Conservation (phyloP, 83 land plant species). For the Picea abies region DNA sequence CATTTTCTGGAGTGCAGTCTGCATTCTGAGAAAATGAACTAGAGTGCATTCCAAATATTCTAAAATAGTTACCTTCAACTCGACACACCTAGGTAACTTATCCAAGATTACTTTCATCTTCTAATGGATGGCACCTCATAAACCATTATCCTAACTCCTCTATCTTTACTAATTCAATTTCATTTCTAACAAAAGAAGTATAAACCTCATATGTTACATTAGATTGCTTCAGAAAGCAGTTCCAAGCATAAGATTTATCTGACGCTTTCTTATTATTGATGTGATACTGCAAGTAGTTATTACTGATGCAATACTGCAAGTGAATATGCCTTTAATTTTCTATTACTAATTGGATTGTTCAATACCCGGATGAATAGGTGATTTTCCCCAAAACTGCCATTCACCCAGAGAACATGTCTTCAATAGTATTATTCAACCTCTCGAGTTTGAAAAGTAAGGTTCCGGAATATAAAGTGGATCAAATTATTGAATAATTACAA, state of each 20-base stretch:
- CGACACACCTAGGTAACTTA: neutral
- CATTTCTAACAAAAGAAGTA: neutral
- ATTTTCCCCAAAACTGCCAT: neutral
- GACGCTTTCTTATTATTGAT: neutral
- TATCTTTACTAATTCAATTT: constrained; percentile 5
- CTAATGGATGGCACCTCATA: neutral
- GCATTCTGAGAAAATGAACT: neutral
- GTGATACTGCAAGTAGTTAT: too few relatives aligned
- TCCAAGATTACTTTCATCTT: neutral
- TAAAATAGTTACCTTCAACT: too few relatives aligned
- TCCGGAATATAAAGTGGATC: neutral
- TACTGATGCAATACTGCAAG: too few relatives aligned
- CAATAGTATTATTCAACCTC: neutral
- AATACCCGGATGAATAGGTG: neutral
- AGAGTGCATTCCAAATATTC: neutral
- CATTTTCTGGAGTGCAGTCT: neutral
- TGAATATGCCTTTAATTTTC: neutral
- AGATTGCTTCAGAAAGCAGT: neutral
- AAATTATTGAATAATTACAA: neutral
- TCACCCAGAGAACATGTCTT: neutral
- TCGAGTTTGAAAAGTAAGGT: neutral
- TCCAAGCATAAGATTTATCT: neutral
- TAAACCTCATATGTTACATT: neutral
- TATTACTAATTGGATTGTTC: neutral
- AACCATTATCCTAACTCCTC: neutral